Percentiles rank a stretch among this genome's conserved stretches.
These are phyloP conservation scores for Pneumocystis canis DNA, from an alignment of 1,139 yeast species.

Conservation along the genomic window DNA sequence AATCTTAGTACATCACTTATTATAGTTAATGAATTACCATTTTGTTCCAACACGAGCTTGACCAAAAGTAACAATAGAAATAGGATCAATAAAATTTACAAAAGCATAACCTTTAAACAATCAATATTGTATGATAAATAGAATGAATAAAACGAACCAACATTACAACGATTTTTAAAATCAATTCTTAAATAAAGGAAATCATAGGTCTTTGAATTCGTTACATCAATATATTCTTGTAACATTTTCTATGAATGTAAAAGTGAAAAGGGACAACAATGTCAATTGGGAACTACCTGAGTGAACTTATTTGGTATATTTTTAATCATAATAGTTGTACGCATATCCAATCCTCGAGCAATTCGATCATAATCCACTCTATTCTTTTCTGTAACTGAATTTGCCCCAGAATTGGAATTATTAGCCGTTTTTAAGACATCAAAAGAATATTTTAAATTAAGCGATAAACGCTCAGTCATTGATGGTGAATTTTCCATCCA, in stretches of 20 bases:
- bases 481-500: neutral
- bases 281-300: neutral
- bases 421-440: neutral
- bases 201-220: conserved; percentile 31
- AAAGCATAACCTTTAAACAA: conserved; percentile 28
- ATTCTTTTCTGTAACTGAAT: conserved; percentile 23
- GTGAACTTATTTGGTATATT: conserved; percentile 35
- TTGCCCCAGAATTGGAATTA: neutral
- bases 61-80: conserved; percentile 32
- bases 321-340: conserved; percentile 37
- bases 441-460: neutral
- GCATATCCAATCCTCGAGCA: conserved; percentile 28
- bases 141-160: conserved; percentile 7
- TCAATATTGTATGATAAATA: conserved; percentile 25
- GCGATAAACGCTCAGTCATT: neutral
- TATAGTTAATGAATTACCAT: conserved; percentile 23
- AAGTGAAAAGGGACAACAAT: conserved; percentile 4
- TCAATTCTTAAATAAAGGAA: conserved; percentile 41
- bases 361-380: conserved; percentile 28
- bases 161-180: conserved; percentile 35
- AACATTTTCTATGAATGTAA: conserved; percentile 26
- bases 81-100: conserved; percentile 33
- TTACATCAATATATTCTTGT: conserved; percentile 32
- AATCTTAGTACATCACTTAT: neutral
- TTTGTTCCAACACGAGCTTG: conserved; percentile 32